phyloP scores from a whole-genome alignment of 345 rosid genomes.

The Salix viminalis region DNA sequence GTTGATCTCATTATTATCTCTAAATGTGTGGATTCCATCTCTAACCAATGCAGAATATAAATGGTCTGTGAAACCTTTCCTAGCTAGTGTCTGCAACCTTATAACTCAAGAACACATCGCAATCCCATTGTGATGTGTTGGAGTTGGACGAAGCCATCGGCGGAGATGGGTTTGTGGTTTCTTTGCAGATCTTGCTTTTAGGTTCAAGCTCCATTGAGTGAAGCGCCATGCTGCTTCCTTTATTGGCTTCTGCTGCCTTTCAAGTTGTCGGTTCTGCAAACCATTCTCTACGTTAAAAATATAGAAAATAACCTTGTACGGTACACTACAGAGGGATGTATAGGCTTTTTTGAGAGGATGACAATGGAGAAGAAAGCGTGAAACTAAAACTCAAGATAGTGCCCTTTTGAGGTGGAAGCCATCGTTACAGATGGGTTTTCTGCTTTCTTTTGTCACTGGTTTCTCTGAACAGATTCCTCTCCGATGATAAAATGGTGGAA shows the following conservation, averaged over 20 bases:
- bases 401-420: no score
- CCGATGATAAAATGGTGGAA: no score
- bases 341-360: no score
- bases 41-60: not conserved
- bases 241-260: not conserved
- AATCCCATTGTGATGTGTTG: not conserved
- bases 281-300: not conserved
- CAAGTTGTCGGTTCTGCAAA: not conserved
- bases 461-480: no score
- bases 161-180: not conserved
- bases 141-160: not conserved
- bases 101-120: conserved; percentile 14
- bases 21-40: conserved; percentile 7
- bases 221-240: no score
- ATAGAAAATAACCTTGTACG: not conserved
- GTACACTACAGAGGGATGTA: no score
- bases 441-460: no score
- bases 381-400: not conserved
- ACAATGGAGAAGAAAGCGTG: not conserved
- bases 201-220: not conserved
- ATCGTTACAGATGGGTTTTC: no score
- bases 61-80: conserved; percentile 7
- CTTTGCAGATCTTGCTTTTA: not conserved
- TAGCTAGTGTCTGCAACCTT: not conserved
- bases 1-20: not conserved